A percentile compares a stretch with the other conserved stretches of the same genome.
Conservation (phyloP, 495 filamentous ascomycete species). For the Beverwykella pulmonaria region DNA sequence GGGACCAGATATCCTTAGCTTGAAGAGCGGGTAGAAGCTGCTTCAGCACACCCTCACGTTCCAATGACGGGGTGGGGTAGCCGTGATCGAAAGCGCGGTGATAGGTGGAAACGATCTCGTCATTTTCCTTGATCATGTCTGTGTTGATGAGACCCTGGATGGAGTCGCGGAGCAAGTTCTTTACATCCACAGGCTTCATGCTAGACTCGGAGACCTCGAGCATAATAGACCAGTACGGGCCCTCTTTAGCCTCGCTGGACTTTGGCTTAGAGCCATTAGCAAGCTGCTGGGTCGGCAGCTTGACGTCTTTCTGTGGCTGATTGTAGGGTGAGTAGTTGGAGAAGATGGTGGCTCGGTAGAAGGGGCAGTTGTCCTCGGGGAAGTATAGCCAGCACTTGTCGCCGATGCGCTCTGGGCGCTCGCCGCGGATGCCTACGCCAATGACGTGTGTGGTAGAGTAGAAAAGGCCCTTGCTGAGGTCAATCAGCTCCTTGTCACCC, state of each 20-base stretch:
- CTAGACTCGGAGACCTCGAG: constrained; percentile 95
- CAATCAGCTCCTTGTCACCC: constrained; percentile 78
- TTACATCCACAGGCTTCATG: constrained; percentile 88
- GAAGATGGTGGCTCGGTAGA: constrained; percentile 99
- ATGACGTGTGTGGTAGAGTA: constrained; percentile 98
- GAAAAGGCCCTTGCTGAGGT: constrained; percentile 87
- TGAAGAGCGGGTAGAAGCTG: constrained; percentile 90
- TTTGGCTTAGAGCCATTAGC: constrained; percentile 80
- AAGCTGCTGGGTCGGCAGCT: constrained; percentile 83
- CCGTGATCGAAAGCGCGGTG: constrained; percentile 98
- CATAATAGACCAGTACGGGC: constrained; percentile 99
- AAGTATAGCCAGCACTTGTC: constrained; percentile 99
- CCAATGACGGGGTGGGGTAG: constrained; percentile 92
- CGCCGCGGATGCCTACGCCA: constrained; percentile 90
- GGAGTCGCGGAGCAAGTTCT: constrained; percentile 79
- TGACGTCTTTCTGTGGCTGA: constrained; percentile 78
- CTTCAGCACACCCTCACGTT: constrained; percentile 93
- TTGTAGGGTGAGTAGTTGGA: constrained; percentile 99
- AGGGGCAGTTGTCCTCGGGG: constrained; percentile 97
- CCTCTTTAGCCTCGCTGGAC: constrained; percentile 68
- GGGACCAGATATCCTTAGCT: constrained; percentile 87
- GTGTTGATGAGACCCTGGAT: constrained; percentile 98
- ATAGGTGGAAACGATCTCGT: constrained; percentile 98
- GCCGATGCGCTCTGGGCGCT: constrained; percentile 91
- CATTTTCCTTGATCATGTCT: constrained; percentile 82